phyloP scores from a whole-genome alignment of 306 rosid species.

The Casuarina glauca region DNA sequence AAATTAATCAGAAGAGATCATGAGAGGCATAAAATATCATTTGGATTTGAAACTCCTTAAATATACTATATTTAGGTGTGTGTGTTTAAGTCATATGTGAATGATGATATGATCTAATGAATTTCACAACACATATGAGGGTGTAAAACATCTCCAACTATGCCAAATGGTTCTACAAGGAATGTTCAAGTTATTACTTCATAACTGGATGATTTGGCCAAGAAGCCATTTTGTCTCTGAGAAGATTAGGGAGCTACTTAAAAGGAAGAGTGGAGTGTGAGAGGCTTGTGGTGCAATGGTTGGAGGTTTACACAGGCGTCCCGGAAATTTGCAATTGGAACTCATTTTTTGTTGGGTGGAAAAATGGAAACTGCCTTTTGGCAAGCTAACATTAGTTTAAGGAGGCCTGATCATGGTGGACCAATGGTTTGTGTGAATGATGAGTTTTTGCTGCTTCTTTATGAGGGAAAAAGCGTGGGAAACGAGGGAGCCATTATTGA shows the following conservation, averaged over 20 bases:
- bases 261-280: neutral
- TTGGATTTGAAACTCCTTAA: too few species aligned
- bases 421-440: neutral
- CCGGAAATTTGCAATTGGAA: neutral
- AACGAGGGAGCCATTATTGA: neutral
- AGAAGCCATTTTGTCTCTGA: slow-evolving; percentile 1
- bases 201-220: neutral
- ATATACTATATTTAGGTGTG: too few species aligned
- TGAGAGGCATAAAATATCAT: too few species aligned
- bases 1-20: too few species aligned
- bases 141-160: neutral
- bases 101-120: too few species aligned
- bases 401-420: neutral
- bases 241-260: neutral
- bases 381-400: neutral
- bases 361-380: neutral
- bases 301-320: neutral
- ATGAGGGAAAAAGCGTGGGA: neutral
- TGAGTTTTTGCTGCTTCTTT: slow-evolving; percentile 1
- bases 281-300: neutral
- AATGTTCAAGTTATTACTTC: neutral
- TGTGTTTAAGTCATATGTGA: too few species aligned
- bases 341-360: neutral
- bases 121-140: neutral
- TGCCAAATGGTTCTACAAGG: neutral